These are phyloP conservation scores for Malassezia psittaci DNA, from an alignment of 1,284 basidiomycete genomes.

Conservation along the genomic window DNA sequence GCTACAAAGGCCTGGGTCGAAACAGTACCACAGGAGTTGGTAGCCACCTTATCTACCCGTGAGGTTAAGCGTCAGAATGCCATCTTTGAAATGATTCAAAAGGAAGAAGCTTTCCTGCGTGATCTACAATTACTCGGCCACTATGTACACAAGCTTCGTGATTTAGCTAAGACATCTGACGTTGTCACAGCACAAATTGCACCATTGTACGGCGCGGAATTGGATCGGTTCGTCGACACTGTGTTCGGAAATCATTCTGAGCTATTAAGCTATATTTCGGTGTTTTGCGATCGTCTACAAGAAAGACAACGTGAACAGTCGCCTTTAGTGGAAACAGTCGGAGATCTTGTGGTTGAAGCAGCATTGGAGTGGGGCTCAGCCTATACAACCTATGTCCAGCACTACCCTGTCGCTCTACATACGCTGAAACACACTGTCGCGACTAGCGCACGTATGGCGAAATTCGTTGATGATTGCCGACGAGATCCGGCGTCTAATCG, in stretches of 20 bases:
- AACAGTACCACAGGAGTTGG: slow-evolving; percentile 60
- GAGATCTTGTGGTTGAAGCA: slow-evolving; percentile 78
- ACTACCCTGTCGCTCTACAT: slow-evolving; percentile 74
- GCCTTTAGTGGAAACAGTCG: slow-evolving; percentile 72
- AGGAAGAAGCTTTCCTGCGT: slow-evolving; percentile 79
- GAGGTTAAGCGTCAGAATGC: slow-evolving; percentile 79
- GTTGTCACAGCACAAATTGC: background rate
- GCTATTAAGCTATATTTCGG: slow-evolving; percentile 67
- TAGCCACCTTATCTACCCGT: slow-evolving; percentile 60
- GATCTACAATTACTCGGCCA: slow-evolving; percentile 73
- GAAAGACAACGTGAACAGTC: slow-evolving; percentile 78
- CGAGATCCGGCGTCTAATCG: slow-evolving; percentile 62
- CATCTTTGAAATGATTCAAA: slow-evolving; percentile 79
- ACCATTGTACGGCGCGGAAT: slow-evolving; percentile 36
- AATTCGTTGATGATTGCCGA: slow-evolving; percentile 65
- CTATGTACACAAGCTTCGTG: slow-evolving; percentile 24
- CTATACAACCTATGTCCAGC: slow-evolving; percentile 76
- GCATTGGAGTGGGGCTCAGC: slow-evolving; percentile 76
- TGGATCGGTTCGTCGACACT: slow-evolving; percentile 72
- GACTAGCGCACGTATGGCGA: slow-evolving; percentile 66
- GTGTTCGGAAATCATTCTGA: slow-evolving; percentile 80
- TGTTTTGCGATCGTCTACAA: slow-evolving; percentile 71
- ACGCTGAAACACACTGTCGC: slow-evolving; percentile 73
- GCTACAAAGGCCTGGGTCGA: slow-evolving; percentile 60
- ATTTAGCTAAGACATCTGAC: background rate